phyloP scores from a whole-genome alignment of 768 basidiomycete species.

The Gloeostereum incarnatum region DNA sequence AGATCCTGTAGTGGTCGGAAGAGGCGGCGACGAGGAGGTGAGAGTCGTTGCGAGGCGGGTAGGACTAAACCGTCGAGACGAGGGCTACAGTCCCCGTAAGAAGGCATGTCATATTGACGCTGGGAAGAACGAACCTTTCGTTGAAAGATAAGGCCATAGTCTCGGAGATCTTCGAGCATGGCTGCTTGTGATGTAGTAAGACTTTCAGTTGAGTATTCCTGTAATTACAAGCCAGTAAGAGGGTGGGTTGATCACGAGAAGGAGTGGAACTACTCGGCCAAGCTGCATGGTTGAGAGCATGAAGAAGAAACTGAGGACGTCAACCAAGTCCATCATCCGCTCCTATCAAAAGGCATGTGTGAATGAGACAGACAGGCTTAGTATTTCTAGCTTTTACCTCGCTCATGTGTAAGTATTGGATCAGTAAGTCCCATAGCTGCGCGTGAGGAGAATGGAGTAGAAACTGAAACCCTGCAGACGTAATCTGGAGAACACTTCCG shows the following conservation, averaged over 20 bases:
- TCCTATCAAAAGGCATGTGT: slow-evolving; percentile 57
- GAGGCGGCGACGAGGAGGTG: slow-evolving; percentile 80
- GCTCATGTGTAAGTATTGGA: slow-evolving; percentile 82
- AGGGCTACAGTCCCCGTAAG: slow-evolving; percentile 30
- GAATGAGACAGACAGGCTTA: slow-evolving; percentile 9
- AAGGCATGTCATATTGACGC: slow-evolving; percentile 9
- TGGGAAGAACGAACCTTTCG: slow-evolving; percentile 44
- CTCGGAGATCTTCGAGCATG: slow-evolving; percentile 88
- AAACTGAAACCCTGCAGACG: slow-evolving; percentile 93
- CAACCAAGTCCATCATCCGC: slow-evolving; percentile 86
- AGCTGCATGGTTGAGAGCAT: slow-evolving; percentile 97
- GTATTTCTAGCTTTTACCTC: slow-evolving; percentile 43
- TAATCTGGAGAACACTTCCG: slow-evolving; percentile 66
- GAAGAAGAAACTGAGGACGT: slow-evolving; percentile 89
- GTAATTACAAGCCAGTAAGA: slow-evolving; percentile 5
- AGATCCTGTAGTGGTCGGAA: slow-evolving; percentile 54
- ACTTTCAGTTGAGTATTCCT: slow-evolving; percentile 88
- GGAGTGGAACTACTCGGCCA: slow-evolving; percentile 52
- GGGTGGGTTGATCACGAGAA: slow-evolving; percentile 6
- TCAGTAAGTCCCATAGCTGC: slow-evolving; percentile 90
- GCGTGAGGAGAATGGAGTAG: slow-evolving; percentile 89
- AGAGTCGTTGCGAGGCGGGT: slow-evolving; percentile 92
- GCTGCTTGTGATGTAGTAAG: slow-evolving; percentile 71
- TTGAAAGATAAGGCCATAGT: slow-evolving; percentile 92
- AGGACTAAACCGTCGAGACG: slow-evolving; percentile 81